Conservation (phyloP, 2,329 filamentous ascomycete species). For the Diaporthe nobilis region DNA sequence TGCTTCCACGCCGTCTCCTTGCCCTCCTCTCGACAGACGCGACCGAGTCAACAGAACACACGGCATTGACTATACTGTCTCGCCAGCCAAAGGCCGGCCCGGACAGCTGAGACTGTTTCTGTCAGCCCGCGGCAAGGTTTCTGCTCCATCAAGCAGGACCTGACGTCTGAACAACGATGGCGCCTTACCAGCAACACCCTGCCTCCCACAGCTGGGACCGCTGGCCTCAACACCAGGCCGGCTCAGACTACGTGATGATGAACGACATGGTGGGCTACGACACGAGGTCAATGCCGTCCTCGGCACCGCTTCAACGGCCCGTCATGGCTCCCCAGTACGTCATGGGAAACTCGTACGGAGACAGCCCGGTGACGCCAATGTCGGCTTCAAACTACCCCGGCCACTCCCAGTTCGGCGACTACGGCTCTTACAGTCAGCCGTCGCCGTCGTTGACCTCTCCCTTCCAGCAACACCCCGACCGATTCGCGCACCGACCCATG, state of each 20-base stretch:
- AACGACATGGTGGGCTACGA: conserved; percentile 66
- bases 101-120: conserved; percentile 30
- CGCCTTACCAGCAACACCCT: conserved; percentile 65
- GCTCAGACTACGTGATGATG: conserved; percentile 63
- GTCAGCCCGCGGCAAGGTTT: conserved; percentile 25
- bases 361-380: conserved; percentile 59
- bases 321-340: conserved; percentile 63
- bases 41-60: conserved; percentile 9
- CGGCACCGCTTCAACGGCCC: conserved; percentile 59
- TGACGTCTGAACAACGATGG: conserved; percentile 49
- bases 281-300: conserved; percentile 53
- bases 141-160: conserved; percentile 50
- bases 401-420: conserved; percentile 58
- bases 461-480: conserved; percentile 47
- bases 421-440: conserved; percentile 56
- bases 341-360: conserved; percentile 59
- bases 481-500: conserved; percentile 25
- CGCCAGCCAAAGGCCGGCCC: conserved; percentile 14
- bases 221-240: conserved; percentile 64
- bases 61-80: neutral
- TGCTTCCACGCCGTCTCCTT: conserved; percentile 6
- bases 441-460: conserved; percentile 47
- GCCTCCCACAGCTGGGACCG: conserved; percentile 66
- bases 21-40: neutral
- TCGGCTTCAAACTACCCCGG: conserved; percentile 59